Evolutionary conservation across 768 basidiomycete species (phyloP), one percentile per base, ranked within the genome.

Genomic region (Cyclocybe cylindracea): DNA sequence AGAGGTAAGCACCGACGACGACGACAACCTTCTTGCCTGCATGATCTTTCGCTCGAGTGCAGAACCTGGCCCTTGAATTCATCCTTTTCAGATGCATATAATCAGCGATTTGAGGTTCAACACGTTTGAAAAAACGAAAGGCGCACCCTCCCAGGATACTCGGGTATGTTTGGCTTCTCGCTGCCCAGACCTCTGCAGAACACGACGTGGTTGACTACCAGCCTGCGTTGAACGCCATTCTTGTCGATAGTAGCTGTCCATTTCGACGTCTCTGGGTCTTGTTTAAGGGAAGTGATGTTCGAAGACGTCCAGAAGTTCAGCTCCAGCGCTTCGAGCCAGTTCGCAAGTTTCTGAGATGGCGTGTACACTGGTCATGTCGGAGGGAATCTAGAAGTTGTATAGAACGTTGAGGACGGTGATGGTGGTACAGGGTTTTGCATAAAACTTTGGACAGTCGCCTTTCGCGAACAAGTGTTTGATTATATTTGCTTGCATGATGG

Each of bases 1-100:
- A 10, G 83, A 82, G 44, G 77, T 84, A 82, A 10, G 85, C 75
- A 10, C 87, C n/a, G n/a, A n/a, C 87, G 13, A 88, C 46, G 11
- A 66, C 53, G 33, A 65, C 39, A 11, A 79, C 85, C 59, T 80
- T 85, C 67, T 87, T 86, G 7, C 84, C 84, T 3, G 66, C 57
- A 57, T 79, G 77, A 24, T 76, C 77, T 4, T 61, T 56, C 0
- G 80, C 79, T 9, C 1, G 86, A 82, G 65, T 88, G 87, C 7
- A 80, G 36, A 5, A 74, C 57, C 38, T 73, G 65, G 1, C 86
- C 86, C 50, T 76, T 74, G 72, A 77, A 80, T 13, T 56, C 61
- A 33, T 76, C 77, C 70, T 79, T 24, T 24, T 24, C 24, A 24
- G 24, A 24, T n/a, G 24, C 24, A 24, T 24, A 24, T 24, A 24